Conservation (phyloP, 208 protist genomes). For the Trypanosoma scelopori region DNA sequence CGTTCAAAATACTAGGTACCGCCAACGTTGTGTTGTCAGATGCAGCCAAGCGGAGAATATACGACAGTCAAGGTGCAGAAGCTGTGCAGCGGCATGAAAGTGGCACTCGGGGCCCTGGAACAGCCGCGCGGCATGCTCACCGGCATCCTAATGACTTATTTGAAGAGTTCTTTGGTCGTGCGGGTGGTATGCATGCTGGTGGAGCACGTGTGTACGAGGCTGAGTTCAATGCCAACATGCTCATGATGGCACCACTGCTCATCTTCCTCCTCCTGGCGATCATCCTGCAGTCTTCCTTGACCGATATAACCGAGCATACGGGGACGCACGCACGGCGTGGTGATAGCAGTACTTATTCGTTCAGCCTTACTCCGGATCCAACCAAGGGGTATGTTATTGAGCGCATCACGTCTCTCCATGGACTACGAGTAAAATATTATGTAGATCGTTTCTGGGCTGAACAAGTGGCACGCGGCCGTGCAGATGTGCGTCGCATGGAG, state of each 20-base stretch:
- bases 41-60: conserved; percentile 73
- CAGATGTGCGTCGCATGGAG: conserved; percentile 42
- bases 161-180: conserved; percentile 64
- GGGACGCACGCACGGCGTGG: conserved; percentile 16
- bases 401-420: conserved; percentile 56
- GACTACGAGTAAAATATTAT: conserved; percentile 69
- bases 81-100: conserved; percentile 87
- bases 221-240: conserved; percentile 42
- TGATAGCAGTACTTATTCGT: conserved; percentile 22
- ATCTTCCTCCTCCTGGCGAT: conserved; percentile 75
- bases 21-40: conserved; percentile 78
- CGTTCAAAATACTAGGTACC: conserved; percentile 87
- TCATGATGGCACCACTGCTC: conserved; percentile 68
- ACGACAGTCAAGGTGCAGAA: conserved; percentile 74
- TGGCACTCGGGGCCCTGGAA: conserved; percentile 18
- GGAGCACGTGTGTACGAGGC: conserved; percentile 29
- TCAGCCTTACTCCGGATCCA: conserved; percentile 68
- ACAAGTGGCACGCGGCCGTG: not conserved
- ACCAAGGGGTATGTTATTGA: conserved; percentile 45
- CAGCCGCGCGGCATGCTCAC: conserved; percentile 19
- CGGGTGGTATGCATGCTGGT: conserved; percentile 9
- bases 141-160: conserved; percentile 52
- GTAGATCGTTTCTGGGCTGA: conserved; percentile 51
- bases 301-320: conserved; percentile 40
- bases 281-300: conserved; percentile 65